A percentile compares a stretch with the other conserved stretches of the same genome.
Conservation (phyloP, 768 basidiomycete genomes). For the Rhodotorula taiwanensis region DNA sequence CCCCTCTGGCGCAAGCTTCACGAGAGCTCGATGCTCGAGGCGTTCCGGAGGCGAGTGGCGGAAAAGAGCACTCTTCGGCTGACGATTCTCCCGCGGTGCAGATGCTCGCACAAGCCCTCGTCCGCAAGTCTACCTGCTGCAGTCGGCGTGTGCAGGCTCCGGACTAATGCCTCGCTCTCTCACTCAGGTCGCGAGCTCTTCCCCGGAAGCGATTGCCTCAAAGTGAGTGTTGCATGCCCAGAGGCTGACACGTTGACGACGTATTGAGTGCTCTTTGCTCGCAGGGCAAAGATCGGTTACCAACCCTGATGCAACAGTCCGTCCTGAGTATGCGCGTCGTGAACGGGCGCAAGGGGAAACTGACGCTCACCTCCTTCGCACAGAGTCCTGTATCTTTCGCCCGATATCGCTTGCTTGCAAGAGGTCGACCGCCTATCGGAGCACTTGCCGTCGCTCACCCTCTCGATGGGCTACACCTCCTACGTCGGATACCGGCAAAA, state of each 20-base stretch:
- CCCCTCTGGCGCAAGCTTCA: no score
- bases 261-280: no score
- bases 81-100: not conserved
- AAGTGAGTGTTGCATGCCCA: not conserved
- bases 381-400: slow-evolving; percentile 28
- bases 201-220: slow-evolving; percentile 29
- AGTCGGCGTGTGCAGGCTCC: no score
- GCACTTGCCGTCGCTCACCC: slow-evolving; percentile 27
- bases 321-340: not conserved
- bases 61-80: no score
- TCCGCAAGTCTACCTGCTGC: slow-evolving; percentile 7
- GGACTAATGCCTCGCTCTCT: not conserved
- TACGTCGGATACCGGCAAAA: slow-evolving; percentile 36
- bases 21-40: no score
- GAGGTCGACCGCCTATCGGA: slow-evolving; percentile 32
- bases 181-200: slow-evolving; percentile 13
- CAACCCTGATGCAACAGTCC: slow-evolving; percentile 28
- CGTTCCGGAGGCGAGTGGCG: no score
- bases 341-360: not conserved
- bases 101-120: slow-evolving; percentile 38
- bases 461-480: slow-evolving; percentile 18
- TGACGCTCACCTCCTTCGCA: not conserved
- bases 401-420: slow-evolving; percentile 34
- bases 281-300: slow-evolving; percentile 31
- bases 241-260: no score